Percentiles rank a stretch among this genome's conserved stretches.
Conservation (phyloP, 495 filamentous ascomycete genomes). For the Chaetomium cochliodes region DNA sequence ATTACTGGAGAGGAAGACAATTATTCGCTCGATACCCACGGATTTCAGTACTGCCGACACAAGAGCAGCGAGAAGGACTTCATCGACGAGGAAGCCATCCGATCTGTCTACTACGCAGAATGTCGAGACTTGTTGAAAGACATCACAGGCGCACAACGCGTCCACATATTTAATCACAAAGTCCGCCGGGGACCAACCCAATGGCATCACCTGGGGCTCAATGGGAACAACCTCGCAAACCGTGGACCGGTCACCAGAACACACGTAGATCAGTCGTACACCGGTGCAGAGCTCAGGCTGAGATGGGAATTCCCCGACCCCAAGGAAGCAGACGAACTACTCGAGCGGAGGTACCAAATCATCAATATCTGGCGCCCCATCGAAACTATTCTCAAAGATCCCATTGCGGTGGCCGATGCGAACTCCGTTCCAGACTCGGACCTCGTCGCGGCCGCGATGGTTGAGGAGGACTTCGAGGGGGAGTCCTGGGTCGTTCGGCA, state of each 20-base stretch:
- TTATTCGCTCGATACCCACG: conserved; percentile 41
- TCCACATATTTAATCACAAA: conserved; percentile 74
- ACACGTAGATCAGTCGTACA: conserved; percentile 71
- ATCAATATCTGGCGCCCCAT: conserved; percentile 76
- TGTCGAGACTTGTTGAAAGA: conserved; percentile 58
- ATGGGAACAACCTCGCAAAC: conserved; percentile 35
- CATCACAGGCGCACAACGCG: conserved; percentile 58
- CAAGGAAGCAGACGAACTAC: conserved; percentile 54
- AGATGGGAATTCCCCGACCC: conserved; percentile 50
- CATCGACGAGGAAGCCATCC: conserved; percentile 59
- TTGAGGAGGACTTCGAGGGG: conserved; percentile 65
- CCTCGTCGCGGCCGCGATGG: conserved; percentile 63
- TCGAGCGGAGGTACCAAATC: conserved; percentile 64
- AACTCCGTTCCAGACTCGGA: conserved; percentile 60
- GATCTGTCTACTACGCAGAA: conserved; percentile 61
- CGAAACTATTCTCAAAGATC: conserved; percentile 57
- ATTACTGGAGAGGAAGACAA: conserved; percentile 39
- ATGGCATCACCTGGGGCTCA: conserved; percentile 36
- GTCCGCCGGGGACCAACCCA: conserved; percentile 57
- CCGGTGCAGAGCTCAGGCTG: conserved; percentile 57
- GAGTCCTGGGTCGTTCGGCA: conserved; percentile 69
- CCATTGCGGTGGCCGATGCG: conserved; percentile 60
- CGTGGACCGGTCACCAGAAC: conserved; percentile 65
- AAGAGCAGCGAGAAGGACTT: conserved; percentile 53
- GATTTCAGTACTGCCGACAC: conserved; percentile 41